Percentiles rank a stretch among this genome's conserved stretches.
Evolutionary conservation across 2,329 filamentous ascomycete species (phyloP).

Genomic region (Akanthomyces muscarius): DNA sequence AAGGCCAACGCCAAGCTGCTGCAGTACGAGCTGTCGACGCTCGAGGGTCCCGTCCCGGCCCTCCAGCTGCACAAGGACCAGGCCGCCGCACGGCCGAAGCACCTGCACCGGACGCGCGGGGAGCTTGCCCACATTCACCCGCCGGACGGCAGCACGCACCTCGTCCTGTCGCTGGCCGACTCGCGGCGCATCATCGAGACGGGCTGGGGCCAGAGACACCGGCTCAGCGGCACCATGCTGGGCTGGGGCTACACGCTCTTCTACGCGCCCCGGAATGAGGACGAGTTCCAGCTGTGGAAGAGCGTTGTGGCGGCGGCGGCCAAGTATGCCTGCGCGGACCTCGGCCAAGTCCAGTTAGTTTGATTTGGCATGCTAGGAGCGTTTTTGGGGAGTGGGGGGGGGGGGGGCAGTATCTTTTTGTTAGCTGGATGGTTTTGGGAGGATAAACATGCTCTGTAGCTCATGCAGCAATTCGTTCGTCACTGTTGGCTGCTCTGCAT

Average conservation of each 20-base stretch:
- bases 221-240: conserved; percentile 23
- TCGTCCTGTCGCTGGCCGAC: conserved; percentile 34
- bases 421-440: no score
- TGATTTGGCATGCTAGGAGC: background rate
- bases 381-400: no score
- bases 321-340: conserved; percentile 19
- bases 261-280: conserved; percentile 20
- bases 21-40: conserved; percentile 18
- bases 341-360: background rate
- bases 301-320: conserved; percentile 18
- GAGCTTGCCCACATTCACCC: conserved; percentile 37
- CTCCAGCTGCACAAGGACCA: conserved; percentile 19
- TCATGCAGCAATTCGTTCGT: no score
- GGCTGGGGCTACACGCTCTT: conserved; percentile 22
- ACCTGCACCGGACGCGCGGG: conserved; percentile 16
- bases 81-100: background rate
- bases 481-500: no score
- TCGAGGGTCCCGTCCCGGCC: conserved; percentile 22
- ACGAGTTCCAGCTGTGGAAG: conserved; percentile 22
- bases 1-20: conserved; percentile 15
- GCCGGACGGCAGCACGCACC: conserved; percentile 35
- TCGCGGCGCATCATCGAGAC: conserved; percentile 30
- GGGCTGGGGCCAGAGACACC: conserved; percentile 39
- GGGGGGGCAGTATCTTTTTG: no score
- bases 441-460: no score